Evolutionary conservation across 352 stramenopile species (phyloP).

Genomic region (Pythium sp.): DNA sequence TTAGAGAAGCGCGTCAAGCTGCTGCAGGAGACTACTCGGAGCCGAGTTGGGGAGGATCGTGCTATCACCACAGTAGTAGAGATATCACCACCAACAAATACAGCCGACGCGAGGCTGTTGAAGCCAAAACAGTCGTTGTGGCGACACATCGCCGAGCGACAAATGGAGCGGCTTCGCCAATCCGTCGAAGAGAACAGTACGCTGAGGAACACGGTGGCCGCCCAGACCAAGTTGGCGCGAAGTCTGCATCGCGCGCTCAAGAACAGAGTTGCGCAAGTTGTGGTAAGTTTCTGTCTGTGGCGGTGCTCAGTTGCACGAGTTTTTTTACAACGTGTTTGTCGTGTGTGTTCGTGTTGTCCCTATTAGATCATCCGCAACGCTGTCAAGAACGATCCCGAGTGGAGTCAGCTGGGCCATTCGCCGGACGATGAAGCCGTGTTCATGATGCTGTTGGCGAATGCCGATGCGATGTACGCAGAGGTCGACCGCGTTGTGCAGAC

Average conservation of each 20-base stretch:
- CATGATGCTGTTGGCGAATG: background rate
- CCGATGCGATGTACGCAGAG: background rate
- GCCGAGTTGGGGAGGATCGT: background rate
- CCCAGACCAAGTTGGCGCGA: background rate
- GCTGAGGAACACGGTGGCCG: background rate
- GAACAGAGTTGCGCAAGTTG: background rate
- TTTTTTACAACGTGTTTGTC: background rate
- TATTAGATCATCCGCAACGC: background rate
- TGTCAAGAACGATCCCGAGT: background rate
- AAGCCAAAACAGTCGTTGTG: background rate
- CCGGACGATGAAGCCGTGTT: background rate
- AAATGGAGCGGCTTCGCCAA: background rate
- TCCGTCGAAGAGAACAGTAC: background rate
- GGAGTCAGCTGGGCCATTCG: background rate
- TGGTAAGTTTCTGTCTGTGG: background rate
- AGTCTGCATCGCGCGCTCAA: background rate
- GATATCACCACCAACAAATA: too few species aligned
- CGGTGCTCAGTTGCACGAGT: background rate
- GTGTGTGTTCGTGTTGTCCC: background rate
- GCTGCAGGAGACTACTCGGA: background rate
- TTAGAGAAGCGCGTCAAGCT: background rate
- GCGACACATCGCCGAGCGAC: background rate
- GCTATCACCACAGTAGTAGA: background rate
- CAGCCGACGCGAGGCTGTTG: background rate
- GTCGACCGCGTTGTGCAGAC: background rate